Percentiles rank a stretch among this genome's conserved stretches.
These are phyloP conservation scores for Phylloboletellus chloephorus DNA, from an alignment of 1,284 basidiomycete genomes.

Conservation along the genomic window DNA sequence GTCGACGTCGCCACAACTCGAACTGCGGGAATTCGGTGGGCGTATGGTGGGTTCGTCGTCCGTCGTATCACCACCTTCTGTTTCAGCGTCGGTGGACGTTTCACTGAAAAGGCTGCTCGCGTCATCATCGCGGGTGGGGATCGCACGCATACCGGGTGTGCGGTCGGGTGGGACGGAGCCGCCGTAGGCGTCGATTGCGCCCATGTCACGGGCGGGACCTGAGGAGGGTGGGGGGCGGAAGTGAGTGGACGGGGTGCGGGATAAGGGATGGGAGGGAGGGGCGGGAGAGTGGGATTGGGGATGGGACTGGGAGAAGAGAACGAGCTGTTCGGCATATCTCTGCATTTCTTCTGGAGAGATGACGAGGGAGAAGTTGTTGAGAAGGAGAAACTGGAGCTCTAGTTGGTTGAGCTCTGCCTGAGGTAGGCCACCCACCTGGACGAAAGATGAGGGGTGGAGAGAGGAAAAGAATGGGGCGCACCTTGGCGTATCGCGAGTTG, in stretches of 20 bases:
- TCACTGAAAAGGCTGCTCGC: slow-evolving; percentile 31
- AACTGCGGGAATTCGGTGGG: slow-evolving; percentile 36
- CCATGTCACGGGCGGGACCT: slow-evolving; percentile 48
- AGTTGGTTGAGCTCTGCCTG: slow-evolving; percentile 94
- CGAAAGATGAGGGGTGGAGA: not conserved
- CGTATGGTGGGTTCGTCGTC: slow-evolving; percentile 76
- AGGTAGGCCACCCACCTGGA: slow-evolving; percentile 88
- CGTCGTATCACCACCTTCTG: slow-evolving; percentile 50
- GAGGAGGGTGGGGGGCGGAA: slow-evolving; percentile 16
- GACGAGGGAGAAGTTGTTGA: slow-evolving; percentile 92
- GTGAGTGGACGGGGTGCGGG: slow-evolving; percentile 22
- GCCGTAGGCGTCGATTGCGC: slow-evolving; percentile 49
- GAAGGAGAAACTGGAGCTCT: slow-evolving; percentile 92
- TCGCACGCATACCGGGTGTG: slow-evolving; percentile 29
- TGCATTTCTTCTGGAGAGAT: slow-evolving; percentile 92
- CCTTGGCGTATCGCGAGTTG: slow-evolving; percentile 98
- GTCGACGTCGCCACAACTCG: slow-evolving; percentile 27
- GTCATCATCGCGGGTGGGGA: slow-evolving; percentile 29
- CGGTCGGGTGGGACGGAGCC: slow-evolving; percentile 31
- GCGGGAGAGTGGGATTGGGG: slow-evolving; percentile 24
- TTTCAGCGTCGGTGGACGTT: slow-evolving; percentile 37
- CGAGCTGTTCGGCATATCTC: slow-evolving; percentile 86
- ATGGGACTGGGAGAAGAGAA: slow-evolving; percentile 52
- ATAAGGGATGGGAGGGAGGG: slow-evolving; percentile 25
- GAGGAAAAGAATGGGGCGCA: slow-evolving; percentile 37